phyloP scores from a whole-genome alignment of 2,329 filamentous ascomycete species.

The Neonectria neomacrospora region DNA sequence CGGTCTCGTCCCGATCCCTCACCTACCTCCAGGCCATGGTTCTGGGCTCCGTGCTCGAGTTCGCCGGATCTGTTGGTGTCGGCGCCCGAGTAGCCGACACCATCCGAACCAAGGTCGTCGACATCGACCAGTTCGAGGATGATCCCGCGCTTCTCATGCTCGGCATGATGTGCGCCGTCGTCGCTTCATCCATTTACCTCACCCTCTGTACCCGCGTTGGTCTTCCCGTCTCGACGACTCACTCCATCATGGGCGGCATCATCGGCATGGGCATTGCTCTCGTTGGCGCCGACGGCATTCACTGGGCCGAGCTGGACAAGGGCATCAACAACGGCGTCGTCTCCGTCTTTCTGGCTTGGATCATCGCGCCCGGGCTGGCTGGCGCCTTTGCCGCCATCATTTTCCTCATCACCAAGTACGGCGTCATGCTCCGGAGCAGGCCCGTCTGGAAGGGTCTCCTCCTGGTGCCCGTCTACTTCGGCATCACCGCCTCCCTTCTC shows the following conservation, averaged over 20 bases:
- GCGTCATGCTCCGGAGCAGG: conserved; percentile 65
- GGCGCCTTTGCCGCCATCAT: conserved; percentile 66
- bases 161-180: conserved; percentile 67
- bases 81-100: conserved; percentile 70
- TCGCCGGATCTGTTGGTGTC: conserved; percentile 68
- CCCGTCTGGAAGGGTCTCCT: conserved; percentile 64
- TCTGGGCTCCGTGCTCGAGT: conserved; percentile 69
- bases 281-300: conserved; percentile 61
- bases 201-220: conserved; percentile 65
- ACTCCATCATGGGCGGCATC: conserved; percentile 70
- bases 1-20: conserved; percentile 75
- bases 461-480: conserved; percentile 67
- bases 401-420: conserved; percentile 68
- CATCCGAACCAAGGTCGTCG: conserved; percentile 70
- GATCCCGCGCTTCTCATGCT: conserved; percentile 68
- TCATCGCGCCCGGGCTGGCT: conserved; percentile 67
- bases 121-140: conserved; percentile 57
- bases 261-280: conserved; percentile 69
- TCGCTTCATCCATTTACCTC: conserved; percentile 65
- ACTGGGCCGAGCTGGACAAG: conserved; percentile 62
- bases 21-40: conserved; percentile 69
- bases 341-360: conserved; percentile 70
- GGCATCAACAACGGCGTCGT: conserved; percentile 54
- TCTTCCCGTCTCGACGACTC: conserved; percentile 70
- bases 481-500: conserved; percentile 63